Conservation (phyloP, 257 asterid species). For the Echium plantagineum region DNA sequence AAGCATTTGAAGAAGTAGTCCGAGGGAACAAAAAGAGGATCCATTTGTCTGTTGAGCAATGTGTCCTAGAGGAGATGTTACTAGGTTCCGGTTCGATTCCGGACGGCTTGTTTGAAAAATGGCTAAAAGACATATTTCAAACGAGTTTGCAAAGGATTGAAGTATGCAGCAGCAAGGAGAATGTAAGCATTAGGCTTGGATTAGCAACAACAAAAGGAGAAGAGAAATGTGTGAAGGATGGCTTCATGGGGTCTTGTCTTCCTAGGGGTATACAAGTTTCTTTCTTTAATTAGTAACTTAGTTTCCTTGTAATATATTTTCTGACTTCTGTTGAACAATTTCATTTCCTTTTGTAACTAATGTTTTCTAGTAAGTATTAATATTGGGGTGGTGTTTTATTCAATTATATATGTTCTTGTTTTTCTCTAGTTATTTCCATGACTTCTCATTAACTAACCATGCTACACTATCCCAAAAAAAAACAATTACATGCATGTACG, state of each 20-base stretch:
- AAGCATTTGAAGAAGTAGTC: constrained; percentile 17
- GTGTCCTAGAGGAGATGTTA: constrained; percentile 31
- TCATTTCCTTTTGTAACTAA: constrained; percentile 23
- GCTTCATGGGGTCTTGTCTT: constrained; percentile 64
- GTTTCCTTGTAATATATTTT: constrained; percentile 17
- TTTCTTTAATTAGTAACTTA: constrained; percentile 30
- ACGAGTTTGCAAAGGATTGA: constrained; percentile 26
- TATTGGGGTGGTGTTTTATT: constrained; percentile 15
- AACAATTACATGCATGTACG: too few relatives aligned
- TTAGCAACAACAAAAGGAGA: constrained; percentile 28
- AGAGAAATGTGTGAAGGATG: constrained; percentile 24
- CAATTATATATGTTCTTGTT: not conserved
- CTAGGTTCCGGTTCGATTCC: constrained; percentile 34
- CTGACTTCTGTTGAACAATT: constrained; percentile 1
- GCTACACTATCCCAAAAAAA: too few relatives aligned
- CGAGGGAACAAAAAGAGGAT: constrained; percentile 9
- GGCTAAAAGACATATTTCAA: constrained; percentile 51
- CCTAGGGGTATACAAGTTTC: constrained; percentile 49
- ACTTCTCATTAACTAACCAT: too few relatives aligned
- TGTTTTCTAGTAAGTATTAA: constrained; percentile 21
- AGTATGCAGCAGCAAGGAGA: constrained; percentile 14
- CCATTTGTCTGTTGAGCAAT: constrained; percentile 31
- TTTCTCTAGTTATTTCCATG: too few relatives aligned
- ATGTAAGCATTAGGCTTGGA: constrained; percentile 40
- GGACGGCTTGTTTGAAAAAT: constrained; percentile 41